Evolutionary conservation across 257 asterid genomes (phyloP).

Genomic region (Solanum paucissectum): DNA sequence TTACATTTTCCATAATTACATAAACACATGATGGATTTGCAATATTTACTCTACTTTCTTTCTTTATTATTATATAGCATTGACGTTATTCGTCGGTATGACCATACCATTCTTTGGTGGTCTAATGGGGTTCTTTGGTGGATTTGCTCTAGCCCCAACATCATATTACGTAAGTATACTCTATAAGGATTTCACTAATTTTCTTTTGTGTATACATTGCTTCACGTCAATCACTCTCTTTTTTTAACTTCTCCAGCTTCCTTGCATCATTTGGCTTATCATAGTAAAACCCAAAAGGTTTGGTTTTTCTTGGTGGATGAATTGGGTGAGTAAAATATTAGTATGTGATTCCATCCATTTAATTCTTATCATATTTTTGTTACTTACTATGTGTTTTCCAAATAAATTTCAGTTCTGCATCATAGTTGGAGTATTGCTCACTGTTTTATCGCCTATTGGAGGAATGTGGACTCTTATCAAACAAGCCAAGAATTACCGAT

Average conservation of each 20-base stretch:
- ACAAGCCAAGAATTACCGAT: conserved; percentile 28
- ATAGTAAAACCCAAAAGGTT: conserved; percentile 17
- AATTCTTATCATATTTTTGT: not conserved
- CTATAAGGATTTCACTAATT: no score
- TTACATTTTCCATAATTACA: not conserved
- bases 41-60: no score
- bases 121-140: conserved; percentile 81
- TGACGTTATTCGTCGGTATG: conserved; percentile 62
- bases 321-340: conserved; percentile 14
- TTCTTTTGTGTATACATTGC: not conserved
- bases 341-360: not conserved
- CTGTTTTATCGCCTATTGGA: conserved; percentile 54
- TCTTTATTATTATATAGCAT: conserved; percentile 9
- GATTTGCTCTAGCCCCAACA: conserved; percentile 80
- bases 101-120: conserved; percentile 82
- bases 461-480: conserved; percentile 53
- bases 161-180: conserved; percentile 46
- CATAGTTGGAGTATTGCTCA: conserved; percentile 30
- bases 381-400: not conserved
- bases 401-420: conserved; percentile 30
- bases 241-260: conserved; percentile 6
- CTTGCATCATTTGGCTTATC: conserved; percentile 27
- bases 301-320: conserved; percentile 17
- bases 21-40: not conserved
- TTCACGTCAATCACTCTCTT: not conserved